These are phyloP conservation scores for Kwoniella bestiolae DNA, from an alignment of 768 basidiomycete genomes.

Conservation along the genomic window DNA sequence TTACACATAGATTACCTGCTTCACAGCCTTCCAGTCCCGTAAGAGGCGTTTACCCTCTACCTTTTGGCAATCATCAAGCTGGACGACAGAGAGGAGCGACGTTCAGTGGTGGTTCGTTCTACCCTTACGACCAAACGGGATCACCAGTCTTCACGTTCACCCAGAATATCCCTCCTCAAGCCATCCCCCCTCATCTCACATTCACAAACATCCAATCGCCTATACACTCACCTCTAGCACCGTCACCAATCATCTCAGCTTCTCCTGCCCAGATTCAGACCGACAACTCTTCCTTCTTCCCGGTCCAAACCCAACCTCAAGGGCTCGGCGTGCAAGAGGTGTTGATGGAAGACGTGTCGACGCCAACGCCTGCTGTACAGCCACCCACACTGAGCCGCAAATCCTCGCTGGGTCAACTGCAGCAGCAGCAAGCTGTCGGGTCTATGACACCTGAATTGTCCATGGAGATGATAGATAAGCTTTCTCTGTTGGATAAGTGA, in stretches of 20 bases:
- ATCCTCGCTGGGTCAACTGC: slow-evolving; percentile 15
- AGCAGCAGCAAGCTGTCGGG: slow-evolving; percentile 14
- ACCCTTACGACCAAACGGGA: slow-evolving; percentile 36
- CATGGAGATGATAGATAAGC: slow-evolving; percentile 50
- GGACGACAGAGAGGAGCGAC: slow-evolving; percentile 54
- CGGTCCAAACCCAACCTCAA: slow-evolving; percentile 4
- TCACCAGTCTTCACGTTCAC: slow-evolving; percentile 20
- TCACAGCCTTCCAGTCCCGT: slow-evolving; percentile 52
- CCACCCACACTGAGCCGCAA: slow-evolving; percentile 14
- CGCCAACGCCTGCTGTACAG: slow-evolving; percentile 30
- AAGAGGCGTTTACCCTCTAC: slow-evolving; percentile 38
- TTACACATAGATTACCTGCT: slow-evolving; percentile 46
- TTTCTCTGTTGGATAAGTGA: slow-evolving; percentile 51
- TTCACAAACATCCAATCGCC: slow-evolving; percentile 38
- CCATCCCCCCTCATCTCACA: slow-evolving; percentile 45
- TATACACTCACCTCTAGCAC: slow-evolving; percentile 29
- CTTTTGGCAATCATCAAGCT: slow-evolving; percentile 32
- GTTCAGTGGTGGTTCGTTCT: slow-evolving; percentile 47
- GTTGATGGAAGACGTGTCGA: slow-evolving; percentile 43
- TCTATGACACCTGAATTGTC: slow-evolving; percentile 40
- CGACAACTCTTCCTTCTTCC: slow-evolving; percentile 20
- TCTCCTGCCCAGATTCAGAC: slow-evolving; percentile 19
- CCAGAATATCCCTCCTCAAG: slow-evolving; percentile 23
- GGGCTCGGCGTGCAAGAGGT: slow-evolving; percentile 31
- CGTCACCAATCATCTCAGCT: slow-evolving; percentile 35